Evolutionary conservation across 2,329 filamentous ascomycete species (phyloP).

Genomic region (Lachnellula cervina): DNA sequence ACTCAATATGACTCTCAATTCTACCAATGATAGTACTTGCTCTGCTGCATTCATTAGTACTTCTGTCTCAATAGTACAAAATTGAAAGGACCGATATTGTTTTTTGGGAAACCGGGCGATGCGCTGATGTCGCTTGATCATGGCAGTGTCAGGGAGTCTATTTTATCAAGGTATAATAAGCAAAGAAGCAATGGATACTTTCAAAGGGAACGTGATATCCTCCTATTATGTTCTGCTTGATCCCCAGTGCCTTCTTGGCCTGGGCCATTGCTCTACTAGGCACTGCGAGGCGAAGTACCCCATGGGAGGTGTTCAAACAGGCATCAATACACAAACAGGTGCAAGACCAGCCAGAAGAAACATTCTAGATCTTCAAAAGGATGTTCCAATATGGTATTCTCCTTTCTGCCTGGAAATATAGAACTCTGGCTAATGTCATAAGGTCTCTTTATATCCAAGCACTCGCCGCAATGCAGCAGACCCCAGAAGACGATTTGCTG

Average conservation of each 20-base stretch:
- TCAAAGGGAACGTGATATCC: not conserved
- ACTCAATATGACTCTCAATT: not conserved
- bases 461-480: slow-evolving; percentile 4
- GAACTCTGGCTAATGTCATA: slow-evolving; percentile 11
- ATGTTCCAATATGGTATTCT: slow-evolving; percentile 14
- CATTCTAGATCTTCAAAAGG: slow-evolving; percentile 22
- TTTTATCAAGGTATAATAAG: not conserved
- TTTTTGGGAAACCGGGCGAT: not conserved
- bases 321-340: slow-evolving; percentile 10
- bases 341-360: slow-evolving; percentile 21
- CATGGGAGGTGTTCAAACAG: slow-evolving; percentile 20
- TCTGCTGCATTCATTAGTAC: not conserved
- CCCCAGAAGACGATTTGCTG: slow-evolving; percentile 1
- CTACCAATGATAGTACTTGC: not conserved
- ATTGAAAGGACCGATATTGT: not conserved
- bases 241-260: not conserved
- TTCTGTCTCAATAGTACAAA: not conserved
- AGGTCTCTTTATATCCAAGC: slow-evolving; percentile 14
- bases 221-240: not conserved
- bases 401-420: slow-evolving; percentile 6
- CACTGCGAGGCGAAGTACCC: not conserved
- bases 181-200: not conserved
- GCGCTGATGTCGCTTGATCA: not conserved
- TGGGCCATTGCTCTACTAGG: not conserved
- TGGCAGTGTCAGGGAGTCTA: not conserved